A percentile compares a stretch with the other conserved stretches of the same genome.
Evolutionary conservation across 2,329 filamentous ascomycete genomes (phyloP).

Genomic region (Apiospora rasikravindrae): DNA sequence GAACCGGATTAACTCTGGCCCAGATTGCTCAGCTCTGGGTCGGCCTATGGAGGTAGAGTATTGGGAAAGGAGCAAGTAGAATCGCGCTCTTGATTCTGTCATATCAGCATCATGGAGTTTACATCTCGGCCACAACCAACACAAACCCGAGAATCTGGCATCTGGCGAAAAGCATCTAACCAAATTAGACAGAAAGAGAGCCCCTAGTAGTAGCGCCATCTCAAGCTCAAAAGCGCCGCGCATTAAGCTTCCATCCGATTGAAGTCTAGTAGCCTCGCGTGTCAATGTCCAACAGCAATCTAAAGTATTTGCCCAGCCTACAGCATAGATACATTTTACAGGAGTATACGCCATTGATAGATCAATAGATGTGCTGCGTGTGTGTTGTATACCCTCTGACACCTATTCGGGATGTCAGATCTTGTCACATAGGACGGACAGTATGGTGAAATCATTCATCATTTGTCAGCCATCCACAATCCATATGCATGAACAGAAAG

Average conservation of each 20-base stretch:
- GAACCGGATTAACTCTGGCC: neutral
- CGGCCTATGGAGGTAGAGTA: neutral
- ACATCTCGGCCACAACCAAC: neutral
- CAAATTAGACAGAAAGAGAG: neutral
- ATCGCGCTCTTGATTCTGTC: neutral
- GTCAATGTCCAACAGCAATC: neutral
- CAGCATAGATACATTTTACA: neutral
- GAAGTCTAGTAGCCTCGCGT: neutral
- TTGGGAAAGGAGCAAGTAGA: neutral
- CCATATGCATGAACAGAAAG: constrained; percentile 3
- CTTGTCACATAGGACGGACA: neutral
- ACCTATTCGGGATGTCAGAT: neutral
- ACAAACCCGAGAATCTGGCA: neutral
- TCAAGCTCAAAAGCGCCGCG: neutral
- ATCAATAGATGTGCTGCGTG: neutral
- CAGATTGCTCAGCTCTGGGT: neutral
- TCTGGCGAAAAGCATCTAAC: neutral
- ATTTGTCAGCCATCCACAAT: neutral
- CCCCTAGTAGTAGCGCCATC: constrained; percentile 5
- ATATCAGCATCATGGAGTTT: too few relatives aligned
- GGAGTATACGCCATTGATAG: neutral
- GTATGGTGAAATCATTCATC: neutral
- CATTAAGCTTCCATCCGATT: neutral
- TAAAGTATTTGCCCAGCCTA: neutral
- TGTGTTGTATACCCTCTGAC: neutral